Evolutionary conservation across 352 stramenopile species (phyloP).

Genomic region (Phytophthora melonis): DNA sequence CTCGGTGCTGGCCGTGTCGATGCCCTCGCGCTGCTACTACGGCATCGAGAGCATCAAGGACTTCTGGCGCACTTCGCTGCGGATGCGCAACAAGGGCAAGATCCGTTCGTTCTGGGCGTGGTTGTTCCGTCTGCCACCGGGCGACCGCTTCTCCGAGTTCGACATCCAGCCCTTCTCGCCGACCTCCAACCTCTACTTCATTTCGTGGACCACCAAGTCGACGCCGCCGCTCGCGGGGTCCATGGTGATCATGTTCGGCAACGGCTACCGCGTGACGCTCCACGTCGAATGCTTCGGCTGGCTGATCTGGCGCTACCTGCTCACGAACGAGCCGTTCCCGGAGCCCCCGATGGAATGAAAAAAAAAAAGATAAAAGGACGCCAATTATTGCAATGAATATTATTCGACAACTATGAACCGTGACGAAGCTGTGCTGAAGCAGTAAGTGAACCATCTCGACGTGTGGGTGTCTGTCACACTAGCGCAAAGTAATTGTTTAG

Average conservation of each 20-base stretch:
- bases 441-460: conserved; percentile 7
- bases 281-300: conserved; percentile 88
- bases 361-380: neutral
- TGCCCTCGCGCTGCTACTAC: conserved; percentile 88
- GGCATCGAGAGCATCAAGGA: conserved; percentile 90
- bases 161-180: conserved; percentile 79
- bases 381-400: neutral
- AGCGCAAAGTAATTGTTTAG: conserved; percentile 25
- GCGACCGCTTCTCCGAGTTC: conserved; percentile 82
- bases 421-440: conserved; percentile 6
- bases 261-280: conserved; percentile 82
- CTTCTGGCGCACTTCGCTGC: conserved; percentile 85
- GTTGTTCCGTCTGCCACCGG: conserved; percentile 79
- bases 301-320: conserved; percentile 88
- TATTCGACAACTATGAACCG: neutral
- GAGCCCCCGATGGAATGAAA: conserved; percentile 63
- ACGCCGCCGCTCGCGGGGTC: conserved; percentile 71
- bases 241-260: conserved; percentile 90
- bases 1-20: conserved; percentile 85
- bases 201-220: conserved; percentile 88
- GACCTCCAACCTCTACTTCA: conserved; percentile 83
- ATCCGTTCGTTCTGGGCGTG: conserved; percentile 89
- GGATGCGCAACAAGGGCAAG: conserved; percentile 90
- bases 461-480: conserved; percentile 19
- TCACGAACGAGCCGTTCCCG: conserved; percentile 85